Conservation (phyloP, 2,329 filamentous ascomycete species). For the Colletotrichum karsti region DNA sequence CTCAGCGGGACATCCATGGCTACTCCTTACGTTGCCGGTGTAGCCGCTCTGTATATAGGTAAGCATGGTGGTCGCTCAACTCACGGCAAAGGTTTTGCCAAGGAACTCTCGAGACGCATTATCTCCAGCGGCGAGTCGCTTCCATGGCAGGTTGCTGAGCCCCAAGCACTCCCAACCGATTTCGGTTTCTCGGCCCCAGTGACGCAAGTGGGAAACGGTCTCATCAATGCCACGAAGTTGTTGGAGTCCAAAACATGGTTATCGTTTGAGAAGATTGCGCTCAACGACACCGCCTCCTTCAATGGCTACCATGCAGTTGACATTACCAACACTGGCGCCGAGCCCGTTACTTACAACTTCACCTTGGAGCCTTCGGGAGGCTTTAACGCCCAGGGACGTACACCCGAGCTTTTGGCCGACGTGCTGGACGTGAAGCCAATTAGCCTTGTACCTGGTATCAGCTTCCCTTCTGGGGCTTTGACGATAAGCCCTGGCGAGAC, state of each 20-base stretch:
- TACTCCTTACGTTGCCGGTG: slow-evolving; percentile 53
- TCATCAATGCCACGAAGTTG: slow-evolving; percentile 51
- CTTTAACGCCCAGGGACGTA: slow-evolving; percentile 41
- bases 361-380: slow-evolving; percentile 41
- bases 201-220: slow-evolving; percentile 48
- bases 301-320: slow-evolving; percentile 31
- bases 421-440: slow-evolving; percentile 16
- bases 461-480: neutral
- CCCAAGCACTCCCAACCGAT: slow-evolving; percentile 32
- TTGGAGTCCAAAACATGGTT: slow-evolving; percentile 46
- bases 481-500: slow-evolving; percentile 18
- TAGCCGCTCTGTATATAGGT: slow-evolving; percentile 48
- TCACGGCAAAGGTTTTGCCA: slow-evolving; percentile 40
- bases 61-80: slow-evolving; percentile 41
- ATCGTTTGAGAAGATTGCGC: slow-evolving; percentile 46
- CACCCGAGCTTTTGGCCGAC: neutral
- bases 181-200: slow-evolving; percentile 40
- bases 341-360: slow-evolving; percentile 42
- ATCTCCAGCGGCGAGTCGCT: slow-evolving; percentile 41
- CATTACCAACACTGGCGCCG: slow-evolving; percentile 46
- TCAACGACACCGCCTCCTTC: slow-evolving; percentile 54
- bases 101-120: slow-evolving; percentile 39
- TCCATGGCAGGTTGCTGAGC: slow-evolving; percentile 35
- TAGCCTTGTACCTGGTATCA: neutral
- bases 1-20: slow-evolving; percentile 60